phyloP scores from a whole-genome alignment of 2,329 filamentous ascomycete genomes.

The Orbilia quercus region DNA sequence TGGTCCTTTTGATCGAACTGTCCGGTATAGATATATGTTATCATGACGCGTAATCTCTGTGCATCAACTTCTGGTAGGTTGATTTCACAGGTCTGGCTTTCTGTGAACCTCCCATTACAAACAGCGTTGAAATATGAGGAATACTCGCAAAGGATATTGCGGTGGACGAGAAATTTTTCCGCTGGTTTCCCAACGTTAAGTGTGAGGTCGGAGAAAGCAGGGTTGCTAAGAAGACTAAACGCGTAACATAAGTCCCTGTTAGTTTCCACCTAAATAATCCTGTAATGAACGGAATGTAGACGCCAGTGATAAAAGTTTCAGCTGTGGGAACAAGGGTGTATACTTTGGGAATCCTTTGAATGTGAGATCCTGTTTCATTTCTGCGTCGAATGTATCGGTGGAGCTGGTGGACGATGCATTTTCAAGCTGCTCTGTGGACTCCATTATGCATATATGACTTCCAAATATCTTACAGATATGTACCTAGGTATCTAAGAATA shows the following conservation, averaged over 20 bases:
- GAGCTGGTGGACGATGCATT: too few species aligned
- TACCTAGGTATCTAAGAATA: too few species aligned
- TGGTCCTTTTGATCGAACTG: not conserved
- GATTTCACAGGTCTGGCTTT: not conserved
- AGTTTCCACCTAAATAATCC: not conserved
- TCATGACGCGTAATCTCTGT: not conserved
- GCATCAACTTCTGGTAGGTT: not conserved
- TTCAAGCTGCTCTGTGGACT: too few species aligned
- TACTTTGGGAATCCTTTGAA: slow-evolving; percentile 25
- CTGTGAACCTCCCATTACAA: slow-evolving; percentile 25
- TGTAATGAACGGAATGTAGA: not conserved
- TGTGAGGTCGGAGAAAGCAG: slow-evolving; percentile 34
- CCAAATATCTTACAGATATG: too few species aligned
- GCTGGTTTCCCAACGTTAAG: slow-evolving; percentile 31
- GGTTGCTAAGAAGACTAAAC: slow-evolving; percentile 11
- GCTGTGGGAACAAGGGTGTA: too few species aligned
- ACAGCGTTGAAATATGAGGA: slow-evolving; percentile 57
- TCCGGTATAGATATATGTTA: slow-evolving; percentile 11
- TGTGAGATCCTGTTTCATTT: not conserved
- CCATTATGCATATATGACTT: too few species aligned
- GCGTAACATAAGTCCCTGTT: not conserved
- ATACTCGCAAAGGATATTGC: slow-evolving; percentile 49
- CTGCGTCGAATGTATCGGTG: not conserved
- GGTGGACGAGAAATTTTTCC: slow-evolving; percentile 56
- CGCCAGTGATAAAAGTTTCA: too few species aligned